Conservation (phyloP, 257 asterid species). For the Datura wrightii region DNA sequence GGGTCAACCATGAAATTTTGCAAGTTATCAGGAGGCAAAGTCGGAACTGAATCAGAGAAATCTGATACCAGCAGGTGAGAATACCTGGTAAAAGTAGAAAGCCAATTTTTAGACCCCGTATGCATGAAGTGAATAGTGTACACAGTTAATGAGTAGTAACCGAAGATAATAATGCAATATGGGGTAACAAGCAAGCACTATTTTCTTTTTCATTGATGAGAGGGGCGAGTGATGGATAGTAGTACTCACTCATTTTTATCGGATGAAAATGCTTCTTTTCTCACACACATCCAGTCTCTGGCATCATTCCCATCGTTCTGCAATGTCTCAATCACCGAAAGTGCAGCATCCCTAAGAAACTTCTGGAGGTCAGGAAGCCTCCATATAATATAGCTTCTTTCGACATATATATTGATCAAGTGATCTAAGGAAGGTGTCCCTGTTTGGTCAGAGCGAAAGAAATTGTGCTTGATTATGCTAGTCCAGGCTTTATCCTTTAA, state of each 20-base stretch:
- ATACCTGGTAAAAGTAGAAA: constrained; percentile 57
- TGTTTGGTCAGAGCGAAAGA: constrained; percentile 62
- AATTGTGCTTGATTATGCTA: constrained; percentile 52
- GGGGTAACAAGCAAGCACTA: background rate
- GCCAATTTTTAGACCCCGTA: background rate
- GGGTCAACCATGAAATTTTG: constrained; percentile 77
- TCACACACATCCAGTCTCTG: constrained; percentile 81
- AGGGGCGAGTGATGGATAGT: background rate
- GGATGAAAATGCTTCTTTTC: constrained; percentile 78
- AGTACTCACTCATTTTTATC: constrained; percentile 81
- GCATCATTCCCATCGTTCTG: constrained; percentile 59
- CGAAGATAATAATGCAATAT: background rate
- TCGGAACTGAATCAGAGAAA: constrained; percentile 80
- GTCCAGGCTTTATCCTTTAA: constrained; percentile 76
- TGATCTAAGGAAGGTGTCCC: constrained; percentile 84
- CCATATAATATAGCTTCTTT: constrained; percentile 85
- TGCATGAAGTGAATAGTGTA: constrained; percentile 1
- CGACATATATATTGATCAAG: constrained; percentile 76
- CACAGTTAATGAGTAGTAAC: background rate
- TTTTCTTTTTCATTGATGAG: background rate
- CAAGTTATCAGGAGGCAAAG: constrained; percentile 93
- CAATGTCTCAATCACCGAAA: constrained; percentile 55
- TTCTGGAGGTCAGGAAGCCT: constrained; percentile 94
- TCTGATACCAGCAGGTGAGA: constrained; percentile 77
- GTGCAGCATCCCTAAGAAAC: constrained; percentile 69